phyloP scores from a whole-genome alignment of 2,329 filamentous ascomycete genomes.

The Alternaria hordeiaustralica region DNA sequence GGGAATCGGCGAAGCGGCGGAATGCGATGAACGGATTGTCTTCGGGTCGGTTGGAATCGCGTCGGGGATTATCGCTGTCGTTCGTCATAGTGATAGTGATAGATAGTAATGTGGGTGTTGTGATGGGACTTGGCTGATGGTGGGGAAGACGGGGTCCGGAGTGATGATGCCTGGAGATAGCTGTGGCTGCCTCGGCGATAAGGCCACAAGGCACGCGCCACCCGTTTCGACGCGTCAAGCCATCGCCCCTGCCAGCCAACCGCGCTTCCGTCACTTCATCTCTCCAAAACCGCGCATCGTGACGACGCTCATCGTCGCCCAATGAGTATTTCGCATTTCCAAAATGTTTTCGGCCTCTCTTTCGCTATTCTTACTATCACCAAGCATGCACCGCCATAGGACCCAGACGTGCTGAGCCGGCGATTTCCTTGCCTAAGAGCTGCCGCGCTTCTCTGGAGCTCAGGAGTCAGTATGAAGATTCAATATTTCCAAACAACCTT shows the following conservation, averaged over 20 bases:
- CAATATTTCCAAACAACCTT: neutral
- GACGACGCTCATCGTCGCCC: neutral
- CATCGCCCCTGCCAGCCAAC: constrained; percentile 7
- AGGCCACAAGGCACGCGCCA: constrained; percentile 15
- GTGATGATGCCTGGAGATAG: constrained; percentile 17
- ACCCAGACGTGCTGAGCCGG: neutral
- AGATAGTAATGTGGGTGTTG: constrained; percentile 9
- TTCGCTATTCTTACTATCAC: neutral
- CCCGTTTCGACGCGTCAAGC: constrained; percentile 7
- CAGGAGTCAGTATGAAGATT: neutral
- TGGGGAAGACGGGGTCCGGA: constrained; percentile 7
- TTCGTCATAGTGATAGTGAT: constrained; percentile 33
- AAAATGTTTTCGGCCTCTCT: neutral
- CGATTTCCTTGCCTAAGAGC: neutral
- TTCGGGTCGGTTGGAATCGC: constrained; percentile 26
- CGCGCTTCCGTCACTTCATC: neutral
- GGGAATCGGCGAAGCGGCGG: constrained; percentile 66
- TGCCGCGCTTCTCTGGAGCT: neutral
- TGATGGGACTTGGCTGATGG: constrained; percentile 2
- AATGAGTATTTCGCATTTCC: neutral
- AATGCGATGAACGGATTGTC: constrained; percentile 66
- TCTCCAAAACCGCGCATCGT: constrained; percentile 4
- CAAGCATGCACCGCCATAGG: neutral
- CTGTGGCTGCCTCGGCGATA: constrained; percentile 14
- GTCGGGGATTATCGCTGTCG: constrained; percentile 25